phyloP scores from a whole-genome alignment of 331 rosid species.

The Cydonia oblonga region DNA sequence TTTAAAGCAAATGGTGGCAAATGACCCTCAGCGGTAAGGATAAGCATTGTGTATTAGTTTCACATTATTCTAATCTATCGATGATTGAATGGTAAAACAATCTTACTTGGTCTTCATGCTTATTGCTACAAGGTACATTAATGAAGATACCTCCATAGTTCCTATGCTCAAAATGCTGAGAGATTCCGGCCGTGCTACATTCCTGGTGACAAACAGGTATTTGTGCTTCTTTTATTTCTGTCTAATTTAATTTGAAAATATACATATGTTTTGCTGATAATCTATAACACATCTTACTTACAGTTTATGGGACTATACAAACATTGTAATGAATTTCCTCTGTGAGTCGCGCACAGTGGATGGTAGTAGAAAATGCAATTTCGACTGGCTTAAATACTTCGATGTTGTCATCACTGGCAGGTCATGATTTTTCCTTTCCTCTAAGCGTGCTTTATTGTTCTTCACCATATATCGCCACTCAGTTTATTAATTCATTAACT shows the following conservation, averaged over 20 bases:
- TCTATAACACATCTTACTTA: constrained; percentile 11
- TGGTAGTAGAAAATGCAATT: constrained; percentile 40
- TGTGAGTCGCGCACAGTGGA: constrained; percentile 37
- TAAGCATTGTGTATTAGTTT: neutral
- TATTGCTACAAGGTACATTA: constrained; percentile 55
- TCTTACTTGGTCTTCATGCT: constrained; percentile 10
- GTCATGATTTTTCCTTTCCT: constrained; percentile 24
- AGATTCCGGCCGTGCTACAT: constrained; percentile 86
- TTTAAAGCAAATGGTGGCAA: constrained; percentile 92
- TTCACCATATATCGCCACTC: neutral
- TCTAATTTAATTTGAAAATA: neutral
- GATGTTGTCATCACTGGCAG: constrained; percentile 97
- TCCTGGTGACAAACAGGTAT: constrained; percentile 96
- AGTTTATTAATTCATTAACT: neutral
- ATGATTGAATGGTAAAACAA: neutral
- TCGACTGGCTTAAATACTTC: constrained; percentile 84
- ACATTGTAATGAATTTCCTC: constrained; percentile 90
- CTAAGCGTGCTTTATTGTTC: constrained; percentile 1
- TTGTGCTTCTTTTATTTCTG: constrained; percentile 4
- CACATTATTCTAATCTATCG: neutral
- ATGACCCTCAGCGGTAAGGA: constrained; percentile 70
- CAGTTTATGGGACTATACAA: constrained; percentile 97
- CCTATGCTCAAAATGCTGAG: constrained; percentile 91
- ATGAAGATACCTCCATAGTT: constrained; percentile 59
- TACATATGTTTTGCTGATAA: neutral